Evolutionary conservation across 2,329 filamentous ascomycete species (phyloP).

Genomic region (Aureobasidium sp.): DNA sequence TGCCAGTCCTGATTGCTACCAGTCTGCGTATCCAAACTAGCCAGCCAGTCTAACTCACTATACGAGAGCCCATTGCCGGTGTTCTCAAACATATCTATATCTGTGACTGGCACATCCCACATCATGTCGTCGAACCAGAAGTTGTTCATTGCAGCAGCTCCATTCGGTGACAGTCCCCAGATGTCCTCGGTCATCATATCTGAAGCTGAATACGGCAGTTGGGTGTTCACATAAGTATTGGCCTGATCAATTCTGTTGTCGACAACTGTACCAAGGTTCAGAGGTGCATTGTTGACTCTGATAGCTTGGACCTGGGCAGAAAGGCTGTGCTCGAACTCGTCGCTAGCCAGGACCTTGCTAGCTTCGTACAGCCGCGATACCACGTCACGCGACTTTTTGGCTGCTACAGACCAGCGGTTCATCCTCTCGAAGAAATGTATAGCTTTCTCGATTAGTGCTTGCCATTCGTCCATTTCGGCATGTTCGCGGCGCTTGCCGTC

Average conservation of each 20-base stretch:
- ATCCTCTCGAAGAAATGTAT: slow-evolving; percentile 38
- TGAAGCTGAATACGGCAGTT: background rate
- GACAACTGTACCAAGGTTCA: background rate
- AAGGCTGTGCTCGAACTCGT: background rate
- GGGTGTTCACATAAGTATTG: background rate
- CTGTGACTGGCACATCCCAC: slow-evolving; percentile 19
- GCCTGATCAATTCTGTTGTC: too few species aligned
- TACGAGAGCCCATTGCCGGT: background rate
- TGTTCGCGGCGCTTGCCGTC: background rate
- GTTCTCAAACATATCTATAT: background rate
- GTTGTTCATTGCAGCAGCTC: slow-evolving; percentile 19
- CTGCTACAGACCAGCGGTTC: slow-evolving; percentile 38
- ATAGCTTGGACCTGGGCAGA: background rate
- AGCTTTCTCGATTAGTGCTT: slow-evolving; percentile 34
- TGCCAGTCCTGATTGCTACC: background rate
- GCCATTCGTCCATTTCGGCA: slow-evolving; percentile 35
- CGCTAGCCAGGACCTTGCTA: slow-evolving; percentile 23
- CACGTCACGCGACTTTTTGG: slow-evolving; percentile 37
- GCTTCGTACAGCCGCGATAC: slow-evolving; percentile 37
- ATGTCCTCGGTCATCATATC: background rate
- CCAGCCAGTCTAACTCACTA: slow-evolving; percentile 8
- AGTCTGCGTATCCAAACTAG: background rate
- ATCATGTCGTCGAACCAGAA: slow-evolving; percentile 22
- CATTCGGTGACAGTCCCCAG: slow-evolving; percentile 19
- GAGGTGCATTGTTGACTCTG: too few species aligned